A percentile compares a stretch with the other conserved stretches of the same genome.
Evolutionary conservation across 768 basidiomycete species (phyloP).

Genomic region (Pisolithus marmoratus): DNA sequence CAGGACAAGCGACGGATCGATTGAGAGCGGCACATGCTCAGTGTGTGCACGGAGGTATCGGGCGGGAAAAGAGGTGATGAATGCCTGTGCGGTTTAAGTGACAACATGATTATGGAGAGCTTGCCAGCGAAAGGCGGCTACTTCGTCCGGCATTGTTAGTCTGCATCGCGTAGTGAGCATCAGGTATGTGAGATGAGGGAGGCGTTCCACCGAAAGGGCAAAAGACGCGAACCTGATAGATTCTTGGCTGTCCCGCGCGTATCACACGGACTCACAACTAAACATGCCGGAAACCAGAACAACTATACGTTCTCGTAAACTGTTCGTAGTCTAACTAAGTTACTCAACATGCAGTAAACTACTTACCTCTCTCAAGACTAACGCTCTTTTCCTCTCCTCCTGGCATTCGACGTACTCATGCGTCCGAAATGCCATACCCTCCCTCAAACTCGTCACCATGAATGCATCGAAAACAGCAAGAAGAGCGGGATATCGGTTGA

Average conservation of each 20-base stretch:
- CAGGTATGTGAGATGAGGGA: too few relatives aligned
- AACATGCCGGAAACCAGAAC: constrained; percentile 81
- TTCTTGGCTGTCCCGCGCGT: constrained; percentile 76
- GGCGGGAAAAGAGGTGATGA: constrained; percentile 72
- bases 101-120: constrained; percentile 83
- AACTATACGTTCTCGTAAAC: constrained; percentile 85
- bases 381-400: constrained; percentile 56
- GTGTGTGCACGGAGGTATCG: constrained; percentile 64
- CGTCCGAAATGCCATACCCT: constrained; percentile 80
- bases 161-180: constrained; percentile 13
- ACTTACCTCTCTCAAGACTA: constrained; percentile 73
- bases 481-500: constrained; percentile 79
- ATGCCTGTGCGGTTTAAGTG: constrained; percentile 77
- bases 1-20: constrained; percentile 30
- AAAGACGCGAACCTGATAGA: constrained; percentile 31
- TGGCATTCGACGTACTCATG: constrained; percentile 88
- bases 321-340: constrained; percentile 20
- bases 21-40: constrained; percentile 45
- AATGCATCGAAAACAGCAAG: constrained; percentile 82
- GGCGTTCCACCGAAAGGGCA: background rate
- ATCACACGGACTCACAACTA: constrained; percentile 84
- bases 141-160: constrained; percentile 75
- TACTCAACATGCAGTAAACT: too few relatives aligned
- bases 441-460: constrained; percentile 75
- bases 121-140: constrained; percentile 72